Base-by-base conservation (phyloP, 768 basidiomycete genomes). In the Lentinula sp. region DNA sequence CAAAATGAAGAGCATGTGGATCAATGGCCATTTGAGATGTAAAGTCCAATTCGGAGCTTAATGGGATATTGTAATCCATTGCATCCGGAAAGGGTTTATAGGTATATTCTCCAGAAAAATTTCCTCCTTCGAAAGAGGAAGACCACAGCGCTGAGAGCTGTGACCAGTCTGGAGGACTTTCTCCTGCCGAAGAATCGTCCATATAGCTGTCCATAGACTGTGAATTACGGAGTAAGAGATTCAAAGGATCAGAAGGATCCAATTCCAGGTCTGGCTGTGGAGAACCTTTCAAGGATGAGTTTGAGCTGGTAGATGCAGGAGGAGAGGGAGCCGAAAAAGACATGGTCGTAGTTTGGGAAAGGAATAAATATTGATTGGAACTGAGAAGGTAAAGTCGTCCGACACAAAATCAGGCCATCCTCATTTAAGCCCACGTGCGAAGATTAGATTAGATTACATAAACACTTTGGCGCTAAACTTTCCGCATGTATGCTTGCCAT, bases 21-120 rank as follows among this genome's bases (percentile, higher is more conserved):
- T 91, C 86, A 58, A 91, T 79, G 1, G 81, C 80, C 65, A 85
- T 79, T 18, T 80, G 72, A 3, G 83, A 79, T 68, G 78, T 75
- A 59, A 86, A 84, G 66, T 88, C 86, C 71, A 88, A 77, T 70
- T 85, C 84, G 79, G 86, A 82, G 69, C 70, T 62, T 69, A 78
- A 81, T 63, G 69, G 79, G 64, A 62, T 69, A 28, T 65, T 65
- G 64, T 74, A 84, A 54, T 78, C 76, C 71, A 78, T 78, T 62
- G 75, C 69, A 46, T 80, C 81, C 61, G 67, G 58, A 64, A 76
- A 4, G 69, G 62, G 53, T 80, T 80, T 45, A 65, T 60, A 18
- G 49, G 28, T 32, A 55, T 62, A 63, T 2, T 66, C 60, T 55
- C 70, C 70, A 66, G 57, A 34, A 65, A 64, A 49, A 68, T 67